Evolutionary conservation across 306 rosid species (phyloP), one percentile per base, ranked within the genome.

Genomic region (Urtica urens): DNA sequence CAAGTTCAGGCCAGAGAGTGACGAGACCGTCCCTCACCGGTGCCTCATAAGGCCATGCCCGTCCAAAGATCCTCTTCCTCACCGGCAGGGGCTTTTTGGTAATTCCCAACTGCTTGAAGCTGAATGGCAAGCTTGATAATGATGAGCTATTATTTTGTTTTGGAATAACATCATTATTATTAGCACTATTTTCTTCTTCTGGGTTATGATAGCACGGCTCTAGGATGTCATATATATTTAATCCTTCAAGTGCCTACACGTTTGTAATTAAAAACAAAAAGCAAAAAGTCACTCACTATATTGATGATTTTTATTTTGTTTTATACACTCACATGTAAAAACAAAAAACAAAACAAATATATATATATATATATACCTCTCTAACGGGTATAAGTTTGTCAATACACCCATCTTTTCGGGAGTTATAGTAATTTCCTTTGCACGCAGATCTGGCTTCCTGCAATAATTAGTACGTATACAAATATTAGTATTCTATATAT

Each of bases 41-140:
- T 10, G 83, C 88, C 49, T 62, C 3, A 10, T 64, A 65, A 6
- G 93, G 96, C 96, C 96, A 82, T 24, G 96, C 90, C 10, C 93
- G 69, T 0, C 93, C 93, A 43, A 76, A 79, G 65, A 82, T 79
- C 48, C 93, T 73, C 42, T 67, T 77, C 37, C 96, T 76, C 17
- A 86, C 78, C 5, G 65, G 57, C 0, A 78, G 69, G 15, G 76
- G 63, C 71, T 42, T 81, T 55, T 81, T 63, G 0, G 81, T 67
- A n/a, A 19, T 40, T 10, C 93, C 96, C 26, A 86, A 55, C 22
- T 62, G 69, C 46, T 69, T 68, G 46, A 86, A 86, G 71, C 93
- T 86, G 1, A 3, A 1, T 14, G 95, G 95, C 47, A 67, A 69
- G 10, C n/a, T 70, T 35, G 22, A 19, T 35, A 19, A 16, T 38